Evolutionary conservation across 495 filamentous ascomycete species (phyloP).

Genomic region (Halenospora varia): DNA sequence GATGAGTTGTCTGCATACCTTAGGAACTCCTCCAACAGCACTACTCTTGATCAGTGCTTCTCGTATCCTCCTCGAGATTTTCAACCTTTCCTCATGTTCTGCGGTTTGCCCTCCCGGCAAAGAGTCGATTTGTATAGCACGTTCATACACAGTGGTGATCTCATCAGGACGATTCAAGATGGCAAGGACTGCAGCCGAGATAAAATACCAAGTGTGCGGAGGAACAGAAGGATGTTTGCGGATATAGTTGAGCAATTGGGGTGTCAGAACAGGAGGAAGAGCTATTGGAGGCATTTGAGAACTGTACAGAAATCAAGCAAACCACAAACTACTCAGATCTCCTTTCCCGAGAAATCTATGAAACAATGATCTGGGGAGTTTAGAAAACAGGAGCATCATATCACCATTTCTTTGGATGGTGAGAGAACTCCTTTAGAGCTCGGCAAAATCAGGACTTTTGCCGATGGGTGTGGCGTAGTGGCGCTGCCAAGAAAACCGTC

Average conservation of each 20-base stretch:
- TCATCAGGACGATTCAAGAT: slow-evolving; percentile 51
- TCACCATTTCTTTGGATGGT: too few relatives aligned
- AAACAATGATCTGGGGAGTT: too few relatives aligned
- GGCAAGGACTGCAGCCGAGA: slow-evolving; percentile 46
- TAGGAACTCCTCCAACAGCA: slow-evolving; percentile 49
- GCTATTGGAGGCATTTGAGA: background rate
- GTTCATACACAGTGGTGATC: slow-evolving; percentile 42
- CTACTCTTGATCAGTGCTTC: slow-evolving; percentile 51
- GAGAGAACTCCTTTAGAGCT: too few relatives aligned
- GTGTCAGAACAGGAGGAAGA: slow-evolving; percentile 25
- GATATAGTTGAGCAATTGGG: slow-evolving; percentile 40
- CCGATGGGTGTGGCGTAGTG: background rate
- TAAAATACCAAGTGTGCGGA: slow-evolving; percentile 46
- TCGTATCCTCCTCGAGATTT: slow-evolving; percentile 44
- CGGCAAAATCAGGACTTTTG: too few relatives aligned
- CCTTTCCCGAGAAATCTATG: too few relatives aligned
- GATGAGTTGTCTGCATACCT: slow-evolving; percentile 33
- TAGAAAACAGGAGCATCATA: too few relatives aligned
- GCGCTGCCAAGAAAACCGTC: background rate
- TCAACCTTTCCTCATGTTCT: slow-evolving; percentile 35
- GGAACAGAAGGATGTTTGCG: slow-evolving; percentile 42
- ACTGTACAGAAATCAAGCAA: too few relatives aligned
- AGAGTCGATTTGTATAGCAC: slow-evolving; percentile 34
- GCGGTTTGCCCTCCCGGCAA: slow-evolving; percentile 21
- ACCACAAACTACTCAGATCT: too few relatives aligned